A percentile compares a stretch with the other conserved stretches of the same genome.
These are phyloP conservation scores for Rhododendron ovatum DNA, from an alignment of 148 eudicot species.

Conservation along the genomic window DNA sequence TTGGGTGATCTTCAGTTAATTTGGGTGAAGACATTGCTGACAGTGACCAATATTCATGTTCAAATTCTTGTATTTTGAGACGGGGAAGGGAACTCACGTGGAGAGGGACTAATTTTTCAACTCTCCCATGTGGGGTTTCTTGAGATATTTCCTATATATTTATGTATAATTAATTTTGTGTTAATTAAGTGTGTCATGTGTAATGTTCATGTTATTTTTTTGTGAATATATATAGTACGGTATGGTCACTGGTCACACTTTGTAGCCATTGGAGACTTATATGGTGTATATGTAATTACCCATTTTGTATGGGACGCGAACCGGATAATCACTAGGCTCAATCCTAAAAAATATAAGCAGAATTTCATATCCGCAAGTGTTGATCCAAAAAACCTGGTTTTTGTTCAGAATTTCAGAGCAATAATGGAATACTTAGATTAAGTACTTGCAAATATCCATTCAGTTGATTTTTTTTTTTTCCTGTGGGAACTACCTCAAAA, in stretches of 20 bases:
- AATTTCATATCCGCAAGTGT: background rate
- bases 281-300: background rate
- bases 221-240: background rate
- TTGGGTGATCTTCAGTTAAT: constrained; percentile 31
- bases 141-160: background rate
- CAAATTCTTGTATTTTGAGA: background rate
- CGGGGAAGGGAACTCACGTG: constrained; percentile 14
- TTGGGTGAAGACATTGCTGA: constrained; percentile 44
- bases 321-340: background rate
- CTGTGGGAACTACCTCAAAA: no score
- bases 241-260: background rate
- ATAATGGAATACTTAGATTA: no score
- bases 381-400: background rate
- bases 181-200: constrained; percentile 9
- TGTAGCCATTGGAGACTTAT: background rate
- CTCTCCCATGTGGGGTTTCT: constrained; percentile 26
- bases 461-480: no score
- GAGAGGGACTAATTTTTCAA: constrained; percentile 27
- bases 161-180: background rate
- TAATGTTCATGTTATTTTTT: background rate
- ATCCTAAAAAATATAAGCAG: no score
- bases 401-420: background rate
- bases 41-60: constrained; percentile 28
- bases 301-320: background rate
- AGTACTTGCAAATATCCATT: no score